Evolutionary conservation across 2,329 filamentous ascomycete genomes (phyloP), one percentile per base, ranked within the genome.

Genomic region (Amesomyces nigricolor): DNA sequence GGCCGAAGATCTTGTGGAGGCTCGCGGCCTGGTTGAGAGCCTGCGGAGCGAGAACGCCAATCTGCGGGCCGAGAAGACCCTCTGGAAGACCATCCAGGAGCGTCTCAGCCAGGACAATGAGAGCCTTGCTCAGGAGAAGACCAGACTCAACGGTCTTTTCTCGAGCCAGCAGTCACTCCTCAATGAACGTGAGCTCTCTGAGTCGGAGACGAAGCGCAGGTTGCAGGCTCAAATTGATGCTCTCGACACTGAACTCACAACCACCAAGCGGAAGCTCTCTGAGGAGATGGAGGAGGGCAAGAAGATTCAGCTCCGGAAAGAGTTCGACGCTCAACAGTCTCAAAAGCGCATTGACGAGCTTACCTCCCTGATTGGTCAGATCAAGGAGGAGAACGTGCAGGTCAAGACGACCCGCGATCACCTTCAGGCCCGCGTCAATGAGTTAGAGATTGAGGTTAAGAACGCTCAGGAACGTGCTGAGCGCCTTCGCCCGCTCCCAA

Each of bases 261-360:
- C 83, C 2, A 86, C 85, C 0, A 95, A 95, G 72, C 86, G 88
- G 47, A 95, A 91, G 70, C 78, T 97, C 2, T 83, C 86, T 2
- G 84, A 90, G 26, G 91, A 96, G 66, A 72, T 85, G 0, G 91
- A 96, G 58, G 91, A 95, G 61, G 82, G 79, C 62, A 95, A 91
- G 76, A 92, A 95, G 69, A 75, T 88, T 35, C 79, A 88, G 57
- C 76, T 94, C 49, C 85, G 92, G 55, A 91, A 95, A 65, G 92
- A 97, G 66, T 96, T 89, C 60, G 94, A 99, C 58, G 82, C 87
- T 42, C 87, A 90, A 62, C 90, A 97, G 68, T 85, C 82, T 49
- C 90, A 96, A 69, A 94, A 91, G 71, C 85, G 91, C 50, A 94
- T 97, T 58, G 92, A 99, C 62, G 92, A 97, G 65, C 81, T 99